These are phyloP conservation scores for Ephemerocybe angulata DNA, from an alignment of 768 basidiomycete genomes.

Conservation along the genomic window DNA sequence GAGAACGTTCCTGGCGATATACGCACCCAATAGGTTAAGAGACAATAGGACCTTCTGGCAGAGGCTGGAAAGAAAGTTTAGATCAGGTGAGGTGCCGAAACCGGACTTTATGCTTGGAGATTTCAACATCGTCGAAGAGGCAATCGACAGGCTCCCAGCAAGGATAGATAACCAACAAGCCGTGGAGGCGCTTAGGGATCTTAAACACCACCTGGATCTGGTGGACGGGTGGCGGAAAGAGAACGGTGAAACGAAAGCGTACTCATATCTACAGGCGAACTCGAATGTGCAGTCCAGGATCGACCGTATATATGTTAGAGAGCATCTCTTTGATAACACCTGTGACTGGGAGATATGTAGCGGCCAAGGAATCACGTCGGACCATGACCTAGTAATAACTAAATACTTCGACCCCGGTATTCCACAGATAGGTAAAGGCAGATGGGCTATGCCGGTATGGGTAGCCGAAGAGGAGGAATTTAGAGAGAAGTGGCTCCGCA, in stretches of 20 bases:
- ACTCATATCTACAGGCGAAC: conserved; percentile 23
- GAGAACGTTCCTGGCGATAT: conserved; percentile 27
- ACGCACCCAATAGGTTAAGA: conserved; percentile 28
- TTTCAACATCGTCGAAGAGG: conserved; percentile 39
- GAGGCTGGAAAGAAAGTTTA: conserved; percentile 6
- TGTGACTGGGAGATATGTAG: conserved; percentile 24
- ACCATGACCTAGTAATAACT: conserved; percentile 29
- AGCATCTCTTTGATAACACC: conserved; percentile 5
- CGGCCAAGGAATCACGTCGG: conserved; percentile 19
- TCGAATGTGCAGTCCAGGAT: conserved; percentile 25
- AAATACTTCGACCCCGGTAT: conserved; percentile 16
- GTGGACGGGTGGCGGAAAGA: conserved; percentile 31
- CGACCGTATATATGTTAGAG: conserved; percentile 32
- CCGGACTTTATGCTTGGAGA: conserved; percentile 37
- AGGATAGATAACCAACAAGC: background rate
- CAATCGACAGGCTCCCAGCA: conserved; percentile 31
- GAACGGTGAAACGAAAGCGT: conserved; percentile 17
- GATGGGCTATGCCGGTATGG: conserved; percentile 26
- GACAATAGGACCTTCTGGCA: conserved; percentile 29
- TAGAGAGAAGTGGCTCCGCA: background rate
- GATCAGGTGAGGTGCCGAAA: conserved; percentile 9
- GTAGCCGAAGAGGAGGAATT: conserved; percentile 18
- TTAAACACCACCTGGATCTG: conserved; percentile 18
- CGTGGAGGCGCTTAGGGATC: conserved; percentile 12
- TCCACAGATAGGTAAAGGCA: conserved; percentile 28